Evolutionary conservation across 345 rosid species (phyloP), one percentile per base, ranked within the genome.

Genomic region (Punica granatum): DNA sequence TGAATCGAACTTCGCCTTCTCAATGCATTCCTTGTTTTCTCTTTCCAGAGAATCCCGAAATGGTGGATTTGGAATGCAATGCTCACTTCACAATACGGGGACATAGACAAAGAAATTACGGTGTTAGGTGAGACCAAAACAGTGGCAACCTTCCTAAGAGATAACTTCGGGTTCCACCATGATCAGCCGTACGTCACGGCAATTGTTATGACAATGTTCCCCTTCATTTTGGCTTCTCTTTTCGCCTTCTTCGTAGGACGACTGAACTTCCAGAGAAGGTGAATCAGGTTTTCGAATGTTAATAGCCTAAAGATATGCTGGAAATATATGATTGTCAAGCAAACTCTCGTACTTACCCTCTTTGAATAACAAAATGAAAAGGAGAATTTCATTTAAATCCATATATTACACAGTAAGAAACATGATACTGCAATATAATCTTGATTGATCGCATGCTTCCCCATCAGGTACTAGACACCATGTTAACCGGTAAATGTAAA

Each of bases 51-150:
- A 64, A 81, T 92, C n/a, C 95, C 98, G 4, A 79, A 75, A 36
- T 90, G 93, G 92, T 90, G 98, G 97, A 69, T 84, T 6, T 90
- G 93, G 93, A 87, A 87, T n/a, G 74, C 77, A 18, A 53, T 85
- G 76, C 70, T 92, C 31, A 77, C 83, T 53, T 85, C 98, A 36
- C 98, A 92, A 23, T 92, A 82, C 56, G 97, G 98, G 11, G 96
- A 90, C 72, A 65, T 75, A 3, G 67, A 82, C 36, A 69, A 74
- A 65, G 32, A 80, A 34, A 77, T 90, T 36, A 25, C 23, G 37
- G 87, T 81, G 0, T 87, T 88, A 25, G 89, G 85, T 10, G 67
- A 88, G 68, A 67, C 69, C 15, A 81, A 62, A 49, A 72, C 82
- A 3, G 75, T 88, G 42, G 66, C 81, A 1, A 65, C 68, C 13